Conservation (phyloP, 106 monocot genomes). For the Acorus gramineus region DNA sequence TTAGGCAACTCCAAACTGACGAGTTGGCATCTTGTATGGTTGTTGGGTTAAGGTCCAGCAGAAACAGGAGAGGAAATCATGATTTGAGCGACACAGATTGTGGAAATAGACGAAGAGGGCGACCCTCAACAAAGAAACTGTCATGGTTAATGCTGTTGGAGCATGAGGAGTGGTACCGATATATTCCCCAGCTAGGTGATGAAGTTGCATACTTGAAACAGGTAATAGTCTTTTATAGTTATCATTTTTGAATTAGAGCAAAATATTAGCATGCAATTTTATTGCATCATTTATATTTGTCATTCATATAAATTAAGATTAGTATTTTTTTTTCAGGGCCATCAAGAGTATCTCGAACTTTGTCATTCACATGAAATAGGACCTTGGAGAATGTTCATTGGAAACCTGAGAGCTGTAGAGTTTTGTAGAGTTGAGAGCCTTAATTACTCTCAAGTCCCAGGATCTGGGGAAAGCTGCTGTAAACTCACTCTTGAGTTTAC, state of each 20-base stretch:
- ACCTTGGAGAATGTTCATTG: conserved; percentile 41
- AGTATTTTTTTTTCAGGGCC: conserved; percentile 43
- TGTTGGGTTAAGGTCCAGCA: conserved; percentile 60
- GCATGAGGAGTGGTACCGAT: conserved; percentile 84
- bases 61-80: conserved; percentile 61
- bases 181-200: conserved; percentile 90
- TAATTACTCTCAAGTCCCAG: conserved; percentile 65
- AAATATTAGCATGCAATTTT: too few species aligned
- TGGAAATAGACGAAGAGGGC: conserved; percentile 26
- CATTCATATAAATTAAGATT: not conserved
- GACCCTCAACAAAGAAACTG: conserved; percentile 29
- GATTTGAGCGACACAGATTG: conserved; percentile 14
- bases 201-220: conserved; percentile 94
- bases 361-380: conserved; percentile 21
- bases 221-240: conserved; percentile 25
- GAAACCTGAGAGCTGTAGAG: conserved; percentile 68
- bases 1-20: too few species aligned
- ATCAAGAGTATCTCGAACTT: conserved; percentile 54
- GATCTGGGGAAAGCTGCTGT: conserved; percentile 96
- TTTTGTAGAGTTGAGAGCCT: conserved; percentile 63
- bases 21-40: conserved; percentile 24
- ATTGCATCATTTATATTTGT: not conserved
- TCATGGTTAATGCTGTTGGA: conserved; percentile 86
- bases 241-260: too few species aligned
- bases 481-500: conserved; percentile 65